Conservation (phyloP, 176 grass and related monocot genomes). For the Dendrocalamus sinicus region DNA sequence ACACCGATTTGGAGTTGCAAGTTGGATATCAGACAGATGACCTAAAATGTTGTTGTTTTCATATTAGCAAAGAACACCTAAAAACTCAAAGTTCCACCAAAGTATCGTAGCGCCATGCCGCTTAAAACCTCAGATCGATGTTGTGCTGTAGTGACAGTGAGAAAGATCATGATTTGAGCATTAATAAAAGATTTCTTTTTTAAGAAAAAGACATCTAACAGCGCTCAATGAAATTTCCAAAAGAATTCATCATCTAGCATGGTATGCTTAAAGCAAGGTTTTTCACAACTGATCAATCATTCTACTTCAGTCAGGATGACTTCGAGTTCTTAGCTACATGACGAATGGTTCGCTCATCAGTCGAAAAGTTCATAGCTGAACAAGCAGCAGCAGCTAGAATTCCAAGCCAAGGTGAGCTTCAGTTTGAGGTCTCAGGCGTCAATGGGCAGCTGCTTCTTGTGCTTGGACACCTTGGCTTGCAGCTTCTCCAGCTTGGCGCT, state of each 20-base stretch:
- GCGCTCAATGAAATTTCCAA: not conserved
- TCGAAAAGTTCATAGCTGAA: not conserved
- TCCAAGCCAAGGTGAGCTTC: not conserved
- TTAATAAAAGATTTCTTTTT: not conserved
- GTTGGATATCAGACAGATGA: too few relatives aligned
- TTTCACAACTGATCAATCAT: not conserved
- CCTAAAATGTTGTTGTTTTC: not conserved
- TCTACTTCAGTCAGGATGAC: not conserved
- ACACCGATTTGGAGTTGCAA: too few relatives aligned
- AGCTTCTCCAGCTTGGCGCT: constrained; percentile 55
- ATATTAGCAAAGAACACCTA: not conserved
- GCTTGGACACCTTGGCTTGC: constrained; percentile 56
- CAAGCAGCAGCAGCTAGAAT: not conserved
- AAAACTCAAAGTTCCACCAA: not conserved
- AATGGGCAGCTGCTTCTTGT: constrained; percentile 58
- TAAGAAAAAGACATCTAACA: not conserved
- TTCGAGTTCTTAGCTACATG: not conserved
- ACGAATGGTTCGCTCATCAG: not conserved
- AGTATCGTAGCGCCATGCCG: not conserved
- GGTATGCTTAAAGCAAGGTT: too few relatives aligned
- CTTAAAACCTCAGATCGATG: not conserved
- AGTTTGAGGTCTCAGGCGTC: not conserved
- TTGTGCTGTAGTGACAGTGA: not conserved
- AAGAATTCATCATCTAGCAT: not conserved
- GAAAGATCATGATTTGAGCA: not conserved